Evolutionary conservation across 345 rosid genomes (phyloP).

Genomic region (Rhodamnia argentea): DNA sequence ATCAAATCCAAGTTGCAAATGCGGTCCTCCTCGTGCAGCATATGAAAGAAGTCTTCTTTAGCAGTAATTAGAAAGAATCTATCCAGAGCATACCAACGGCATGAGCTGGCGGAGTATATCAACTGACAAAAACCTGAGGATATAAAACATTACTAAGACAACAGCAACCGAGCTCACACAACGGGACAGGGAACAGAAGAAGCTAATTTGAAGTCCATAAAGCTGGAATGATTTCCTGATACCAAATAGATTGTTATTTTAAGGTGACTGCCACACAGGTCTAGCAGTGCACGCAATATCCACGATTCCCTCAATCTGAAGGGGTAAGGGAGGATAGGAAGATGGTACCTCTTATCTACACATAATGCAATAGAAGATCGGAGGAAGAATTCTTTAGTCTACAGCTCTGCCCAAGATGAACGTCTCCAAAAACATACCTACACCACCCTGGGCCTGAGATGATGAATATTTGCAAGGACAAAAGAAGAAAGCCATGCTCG

Average conservation of each 20-base stretch:
- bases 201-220: neutral
- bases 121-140: neutral
- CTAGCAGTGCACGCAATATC: neutral
- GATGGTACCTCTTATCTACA: slow-evolving; percentile 14
- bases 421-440: slow-evolving; percentile 88
- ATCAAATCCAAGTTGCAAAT: neutral
- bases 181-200: neutral
- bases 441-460: neutral
- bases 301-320: neutral
- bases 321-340: neutral
- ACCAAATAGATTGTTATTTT: neutral
- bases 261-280: neutral
- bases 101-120: neutral
- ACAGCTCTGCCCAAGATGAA: slow-evolving; percentile 98
- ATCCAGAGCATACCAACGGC: neutral
- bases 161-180: neutral
- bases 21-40: neutral
- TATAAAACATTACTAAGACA: neutral
- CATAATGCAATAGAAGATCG: slow-evolving; percentile 52
- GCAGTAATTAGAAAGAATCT: neutral
- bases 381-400: slow-evolving; percentile 74
- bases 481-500: neutral
- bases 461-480: neutral
- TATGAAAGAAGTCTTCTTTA: neutral
- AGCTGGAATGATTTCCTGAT: neutral